Evolutionary conservation across 768 basidiomycete species (phyloP).

Genomic region (Trametes punicea): DNA sequence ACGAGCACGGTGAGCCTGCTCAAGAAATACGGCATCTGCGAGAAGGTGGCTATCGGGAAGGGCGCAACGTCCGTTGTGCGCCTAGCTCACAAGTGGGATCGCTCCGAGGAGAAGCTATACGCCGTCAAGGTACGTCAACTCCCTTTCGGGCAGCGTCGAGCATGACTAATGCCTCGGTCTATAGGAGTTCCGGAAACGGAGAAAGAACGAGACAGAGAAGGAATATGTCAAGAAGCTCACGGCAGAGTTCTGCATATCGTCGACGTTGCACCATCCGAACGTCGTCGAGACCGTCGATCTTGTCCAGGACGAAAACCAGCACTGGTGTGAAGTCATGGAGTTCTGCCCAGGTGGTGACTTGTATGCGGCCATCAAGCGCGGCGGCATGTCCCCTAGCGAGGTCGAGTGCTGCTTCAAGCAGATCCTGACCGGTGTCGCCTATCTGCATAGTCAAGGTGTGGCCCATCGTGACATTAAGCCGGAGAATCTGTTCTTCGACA

Average conservation of each 20-base stretch:
- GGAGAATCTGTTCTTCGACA: constrained; percentile 95
- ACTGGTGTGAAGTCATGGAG: constrained; percentile 99
- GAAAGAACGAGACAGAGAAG: constrained; percentile 98
- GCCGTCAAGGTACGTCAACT: constrained; percentile 86
- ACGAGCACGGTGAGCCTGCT: constrained; percentile 57
- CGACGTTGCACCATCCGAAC: constrained; percentile 90
- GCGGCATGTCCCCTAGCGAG: constrained; percentile 85
- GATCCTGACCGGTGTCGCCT: constrained; percentile 81
- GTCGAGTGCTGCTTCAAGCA: constrained; percentile 99
- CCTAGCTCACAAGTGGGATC: constrained; percentile 98
- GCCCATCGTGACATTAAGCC: constrained; percentile 98
- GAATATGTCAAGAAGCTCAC: constrained; percentile 99
- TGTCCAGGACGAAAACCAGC: constrained; percentile 93
- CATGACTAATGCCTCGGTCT: background rate
- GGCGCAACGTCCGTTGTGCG: constrained; percentile 97
- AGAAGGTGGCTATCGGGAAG: constrained; percentile 95
- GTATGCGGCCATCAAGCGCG: constrained; percentile 98
- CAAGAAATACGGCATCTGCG: constrained; percentile 96
- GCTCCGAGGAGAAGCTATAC: constrained; percentile 93
- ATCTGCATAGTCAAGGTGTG: constrained; percentile 94
- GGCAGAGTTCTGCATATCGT: constrained; percentile 97
- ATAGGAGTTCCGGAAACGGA: constrained; percentile 95
- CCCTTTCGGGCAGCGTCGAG: background rate
- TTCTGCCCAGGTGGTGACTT: constrained; percentile 98
- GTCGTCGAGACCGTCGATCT: constrained; percentile 98